Conservation (phyloP, 108 stramenopile genomes). For the Poteriospumella lacustris region DNA sequence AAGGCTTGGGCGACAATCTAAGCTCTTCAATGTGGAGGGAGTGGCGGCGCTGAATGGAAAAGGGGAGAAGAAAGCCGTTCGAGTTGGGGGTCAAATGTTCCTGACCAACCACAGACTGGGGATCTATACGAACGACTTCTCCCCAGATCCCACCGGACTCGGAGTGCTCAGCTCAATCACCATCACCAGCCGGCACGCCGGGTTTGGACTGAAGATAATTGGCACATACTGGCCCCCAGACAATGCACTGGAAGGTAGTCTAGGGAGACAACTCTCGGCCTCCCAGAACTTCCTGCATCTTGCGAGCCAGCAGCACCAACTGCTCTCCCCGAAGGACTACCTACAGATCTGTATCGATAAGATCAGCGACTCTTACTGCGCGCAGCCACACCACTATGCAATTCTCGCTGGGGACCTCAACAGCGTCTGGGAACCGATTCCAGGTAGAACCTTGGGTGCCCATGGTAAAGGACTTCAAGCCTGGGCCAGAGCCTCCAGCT, state of each 20-base stretch:
- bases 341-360: background rate
- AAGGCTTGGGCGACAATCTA: background rate
- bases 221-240: slow-evolving; percentile 1
- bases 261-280: background rate
- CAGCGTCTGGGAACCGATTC: background rate
- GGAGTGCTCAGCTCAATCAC: background rate
- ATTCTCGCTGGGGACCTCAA: background rate
- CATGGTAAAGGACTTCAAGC: background rate
- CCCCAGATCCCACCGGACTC: background rate
- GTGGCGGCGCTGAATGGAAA: background rate
- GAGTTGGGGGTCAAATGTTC: background rate
- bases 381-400: background rate
- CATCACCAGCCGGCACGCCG: background rate
- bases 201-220: background rate
- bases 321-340: background rate
- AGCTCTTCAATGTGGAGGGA: background rate
- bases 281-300: background rate
- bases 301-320: background rate
- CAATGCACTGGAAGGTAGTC: background rate
- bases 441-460: background rate
- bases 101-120: background rate
- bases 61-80: background rate
- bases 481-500: background rate
- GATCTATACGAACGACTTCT: background rate
- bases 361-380: background rate